These are phyloP conservation scores for Candida tibetensis DNA, from an alignment of 805 yeast species.

Conservation along the genomic window DNA sequence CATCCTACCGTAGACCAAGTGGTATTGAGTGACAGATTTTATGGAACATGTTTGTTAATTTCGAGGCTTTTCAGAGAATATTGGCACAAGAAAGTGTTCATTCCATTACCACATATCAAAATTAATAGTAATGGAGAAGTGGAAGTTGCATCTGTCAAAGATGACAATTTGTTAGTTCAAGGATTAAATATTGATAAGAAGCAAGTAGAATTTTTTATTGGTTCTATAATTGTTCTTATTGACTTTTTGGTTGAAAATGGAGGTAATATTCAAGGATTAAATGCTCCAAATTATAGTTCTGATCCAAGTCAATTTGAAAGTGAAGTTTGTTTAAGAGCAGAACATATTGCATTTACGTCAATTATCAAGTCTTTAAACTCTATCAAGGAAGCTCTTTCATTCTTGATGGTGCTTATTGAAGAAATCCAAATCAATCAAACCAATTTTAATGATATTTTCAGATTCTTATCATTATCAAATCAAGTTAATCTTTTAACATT, in stretches of 20 bases:
- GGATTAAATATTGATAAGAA: conserved; percentile 45
- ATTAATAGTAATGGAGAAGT: conserved; percentile 34
- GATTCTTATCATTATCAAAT: conserved; percentile 62
- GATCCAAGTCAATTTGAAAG: conserved; percentile 49
- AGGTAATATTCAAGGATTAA: conserved; percentile 56
- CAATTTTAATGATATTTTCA: conserved; percentile 63
- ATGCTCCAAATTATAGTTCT: conserved; percentile 53
- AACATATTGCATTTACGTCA: conserved; percentile 82
- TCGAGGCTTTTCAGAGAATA: conserved; percentile 74
- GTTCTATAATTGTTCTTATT: conserved; percentile 65
- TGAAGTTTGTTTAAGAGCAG: conserved; percentile 81
- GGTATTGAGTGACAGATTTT: conserved; percentile 86
- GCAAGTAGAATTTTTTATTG: conserved; percentile 65
- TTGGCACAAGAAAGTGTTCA: conserved; percentile 76
- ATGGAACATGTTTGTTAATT: conserved; percentile 77
- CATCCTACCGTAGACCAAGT: conserved; percentile 63
- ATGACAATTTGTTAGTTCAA: conserved; percentile 42
- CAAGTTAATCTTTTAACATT: conserved; percentile 66
- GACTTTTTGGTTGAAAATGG: conserved; percentile 70
- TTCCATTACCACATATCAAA: conserved; percentile 41
- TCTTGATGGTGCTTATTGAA: conserved; percentile 75
- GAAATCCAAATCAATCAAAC: conserved; percentile 50
- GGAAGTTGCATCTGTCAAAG: conserved; percentile 38
- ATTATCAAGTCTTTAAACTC: conserved; percentile 70
- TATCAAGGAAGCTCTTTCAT: conserved; percentile 87